Percentiles rank a stretch among this genome's conserved stretches.
These are phyloP conservation scores for Cercospora citrullina DNA, from an alignment of 2,329 filamentous ascomycete genomes.

Conservation along the genomic window DNA sequence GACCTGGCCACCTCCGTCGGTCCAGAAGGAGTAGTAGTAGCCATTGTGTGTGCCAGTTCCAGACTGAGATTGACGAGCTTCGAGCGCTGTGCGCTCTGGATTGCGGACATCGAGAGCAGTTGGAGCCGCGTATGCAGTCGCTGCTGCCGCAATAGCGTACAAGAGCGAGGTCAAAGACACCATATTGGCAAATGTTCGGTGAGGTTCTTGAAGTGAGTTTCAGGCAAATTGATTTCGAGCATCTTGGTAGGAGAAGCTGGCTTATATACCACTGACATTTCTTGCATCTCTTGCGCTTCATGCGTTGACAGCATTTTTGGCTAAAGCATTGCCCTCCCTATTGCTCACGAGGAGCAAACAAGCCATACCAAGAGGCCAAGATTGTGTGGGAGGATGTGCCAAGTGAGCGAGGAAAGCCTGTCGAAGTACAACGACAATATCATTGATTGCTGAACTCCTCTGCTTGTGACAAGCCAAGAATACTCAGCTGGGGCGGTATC, in stretches of 20 bases:
- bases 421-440: background rate
- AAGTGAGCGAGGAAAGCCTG: background rate
- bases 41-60: conserved; percentile 56
- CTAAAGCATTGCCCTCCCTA: background rate
- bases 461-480: background rate
- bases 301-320: background rate
- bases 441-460: background rate
- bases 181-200: background rate
- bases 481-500: background rate
- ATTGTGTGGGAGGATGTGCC: background rate
- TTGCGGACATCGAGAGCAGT: conserved; percentile 34
- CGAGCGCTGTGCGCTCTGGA: conserved; percentile 31
- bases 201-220: background rate
- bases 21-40: conserved; percentile 64
- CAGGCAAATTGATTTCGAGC: background rate
- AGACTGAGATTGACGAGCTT: conserved; percentile 44
- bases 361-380: background rate
- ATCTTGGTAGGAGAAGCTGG: background rate
- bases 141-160: conserved; percentile 40
- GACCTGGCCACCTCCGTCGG: conserved; percentile 53
- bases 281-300: background rate
- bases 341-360: background rate
- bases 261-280: background rate
- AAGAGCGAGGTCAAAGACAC: conserved; percentile 35
- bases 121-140: conserved; percentile 42